phyloP scores from a whole-genome alignment of 2,329 filamentous ascomycete species.

The Fusarium sp. region DNA sequence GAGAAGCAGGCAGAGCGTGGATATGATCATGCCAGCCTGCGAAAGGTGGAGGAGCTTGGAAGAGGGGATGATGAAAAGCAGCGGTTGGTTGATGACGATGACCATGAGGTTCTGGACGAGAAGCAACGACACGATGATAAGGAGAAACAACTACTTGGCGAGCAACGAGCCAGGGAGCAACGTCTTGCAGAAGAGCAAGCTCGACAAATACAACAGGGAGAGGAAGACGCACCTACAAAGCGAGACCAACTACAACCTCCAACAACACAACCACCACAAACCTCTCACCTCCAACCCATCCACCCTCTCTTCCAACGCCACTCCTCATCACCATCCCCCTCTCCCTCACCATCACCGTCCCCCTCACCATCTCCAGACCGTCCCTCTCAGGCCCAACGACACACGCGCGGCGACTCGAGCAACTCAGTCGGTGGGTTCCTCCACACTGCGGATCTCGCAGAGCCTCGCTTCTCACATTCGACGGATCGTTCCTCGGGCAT shows the following conservation, averaged over 20 bases:
- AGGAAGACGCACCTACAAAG: conserved; percentile 5
- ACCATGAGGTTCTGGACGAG: conserved; percentile 9
- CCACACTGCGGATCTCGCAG: conserved; percentile 38
- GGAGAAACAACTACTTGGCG: conserved; percentile 1
- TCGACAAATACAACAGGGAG: background rate
- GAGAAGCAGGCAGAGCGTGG: conserved; percentile 16
- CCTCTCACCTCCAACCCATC: conserved; percentile 32
- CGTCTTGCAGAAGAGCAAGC: conserved; percentile 6
- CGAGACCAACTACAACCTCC: conserved; percentile 11
- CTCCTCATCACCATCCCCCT: conserved; percentile 25
- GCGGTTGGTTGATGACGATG: conserved; percentile 9
- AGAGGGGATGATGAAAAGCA: conserved; percentile 28
- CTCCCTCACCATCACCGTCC: conserved; percentile 23
- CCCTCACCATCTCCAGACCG: conserved; percentile 27
- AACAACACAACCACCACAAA: conserved; percentile 20
- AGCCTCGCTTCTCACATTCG: conserved; percentile 44
- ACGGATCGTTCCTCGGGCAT: conserved; percentile 50
- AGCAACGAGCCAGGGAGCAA: conserved; percentile 17
- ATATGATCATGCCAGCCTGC: conserved; percentile 1
- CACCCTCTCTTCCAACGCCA: conserved; percentile 38
- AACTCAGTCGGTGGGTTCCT: conserved; percentile 32
- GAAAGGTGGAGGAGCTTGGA: conserved; percentile 9
- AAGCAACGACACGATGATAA: conserved; percentile 7
- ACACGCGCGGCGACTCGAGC: conserved; percentile 29
- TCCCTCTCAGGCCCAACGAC: conserved; percentile 11